Conservation (phyloP, 2,329 filamentous ascomycete species). For the Colletotrichum chrysophilum region DNA sequence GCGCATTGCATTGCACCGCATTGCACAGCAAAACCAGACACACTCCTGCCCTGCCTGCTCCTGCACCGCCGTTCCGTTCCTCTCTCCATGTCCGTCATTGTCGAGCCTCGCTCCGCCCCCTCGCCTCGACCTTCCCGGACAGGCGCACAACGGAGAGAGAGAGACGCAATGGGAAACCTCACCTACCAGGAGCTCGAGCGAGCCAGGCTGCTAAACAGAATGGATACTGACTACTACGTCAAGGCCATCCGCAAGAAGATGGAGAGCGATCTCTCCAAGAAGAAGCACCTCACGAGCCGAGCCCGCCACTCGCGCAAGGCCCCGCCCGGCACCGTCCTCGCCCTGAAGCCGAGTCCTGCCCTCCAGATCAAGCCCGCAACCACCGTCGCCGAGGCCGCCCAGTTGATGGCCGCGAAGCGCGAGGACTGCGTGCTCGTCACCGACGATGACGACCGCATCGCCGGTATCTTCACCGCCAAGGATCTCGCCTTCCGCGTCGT, state of each 20-base stretch:
- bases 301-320: constrained; percentile 90
- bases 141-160: neutral
- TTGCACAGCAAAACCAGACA: neutral
- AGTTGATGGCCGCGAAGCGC: constrained; percentile 98
- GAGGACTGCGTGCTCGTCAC: constrained; percentile 98
- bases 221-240: constrained; percentile 35
- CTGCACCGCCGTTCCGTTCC: neutral
- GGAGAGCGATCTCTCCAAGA: constrained; percentile 97
- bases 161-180: constrained; percentile 14
- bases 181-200: constrained; percentile 22
- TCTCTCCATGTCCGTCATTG: neutral
- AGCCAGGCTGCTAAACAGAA: constrained; percentile 18
- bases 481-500: constrained; percentile 97
- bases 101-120: neutral
- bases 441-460: constrained; percentile 96
- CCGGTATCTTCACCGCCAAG: constrained; percentile 98
- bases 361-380: constrained; percentile 97
- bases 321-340: constrained; percentile 93
- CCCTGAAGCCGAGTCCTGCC: constrained; percentile 92
- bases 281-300: constrained; percentile 81
- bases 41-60: neutral
- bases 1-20: neutral
- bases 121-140: neutral
- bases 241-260: constrained; percentile 97
- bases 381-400: constrained; percentile 93